Conservation (phyloP, 2,329 filamentous ascomycete genomes). For the Thelonectria blattea region DNA sequence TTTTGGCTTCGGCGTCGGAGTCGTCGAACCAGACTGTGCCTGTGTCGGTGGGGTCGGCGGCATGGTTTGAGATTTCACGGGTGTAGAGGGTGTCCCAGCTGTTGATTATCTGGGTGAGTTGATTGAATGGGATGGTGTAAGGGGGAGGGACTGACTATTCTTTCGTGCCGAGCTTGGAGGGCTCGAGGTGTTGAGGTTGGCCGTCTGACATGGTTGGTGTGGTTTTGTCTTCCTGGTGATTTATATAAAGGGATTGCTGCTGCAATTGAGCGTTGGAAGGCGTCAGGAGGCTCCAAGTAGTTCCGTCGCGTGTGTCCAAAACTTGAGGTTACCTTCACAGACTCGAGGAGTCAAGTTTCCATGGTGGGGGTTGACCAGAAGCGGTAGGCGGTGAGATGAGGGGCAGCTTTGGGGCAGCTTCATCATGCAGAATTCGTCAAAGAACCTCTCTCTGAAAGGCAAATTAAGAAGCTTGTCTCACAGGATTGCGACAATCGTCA, state of each 20-base stretch:
- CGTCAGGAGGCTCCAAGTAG: background rate
- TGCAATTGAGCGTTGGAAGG: too few species aligned
- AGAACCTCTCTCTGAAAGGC: background rate
- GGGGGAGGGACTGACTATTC: conserved; percentile 71
- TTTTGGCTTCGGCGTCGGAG: conserved; percentile 82
- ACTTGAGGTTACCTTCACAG: conserved; percentile 19
- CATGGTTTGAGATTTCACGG: conserved; percentile 73
- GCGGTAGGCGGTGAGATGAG: conserved; percentile 36
- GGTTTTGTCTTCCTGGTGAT: too few species aligned
- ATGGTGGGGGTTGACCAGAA: conserved; percentile 34
- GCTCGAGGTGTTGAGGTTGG: conserved; percentile 72
- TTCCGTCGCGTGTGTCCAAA: conserved; percentile 2
- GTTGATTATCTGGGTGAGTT: background rate
- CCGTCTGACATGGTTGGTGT: conserved; percentile 27
- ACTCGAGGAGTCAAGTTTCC: background rate
- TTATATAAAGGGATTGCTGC: too few species aligned
- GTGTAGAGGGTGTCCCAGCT: conserved; percentile 82
- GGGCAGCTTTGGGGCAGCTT: background rate
- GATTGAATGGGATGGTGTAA: conserved; percentile 3
- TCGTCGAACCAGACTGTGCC: conserved; percentile 98
- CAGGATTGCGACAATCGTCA: background rate
- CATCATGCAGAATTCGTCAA: background rate
- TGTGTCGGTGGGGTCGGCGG: conserved; percentile 74
- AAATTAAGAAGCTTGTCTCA: too few species aligned
- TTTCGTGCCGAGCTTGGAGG: conserved; percentile 83